Percentiles rank a stretch among this genome's conserved stretches.
Evolutionary conservation across 441 rosid species (phyloP).

Genomic region (Macaranga tanarius): DNA sequence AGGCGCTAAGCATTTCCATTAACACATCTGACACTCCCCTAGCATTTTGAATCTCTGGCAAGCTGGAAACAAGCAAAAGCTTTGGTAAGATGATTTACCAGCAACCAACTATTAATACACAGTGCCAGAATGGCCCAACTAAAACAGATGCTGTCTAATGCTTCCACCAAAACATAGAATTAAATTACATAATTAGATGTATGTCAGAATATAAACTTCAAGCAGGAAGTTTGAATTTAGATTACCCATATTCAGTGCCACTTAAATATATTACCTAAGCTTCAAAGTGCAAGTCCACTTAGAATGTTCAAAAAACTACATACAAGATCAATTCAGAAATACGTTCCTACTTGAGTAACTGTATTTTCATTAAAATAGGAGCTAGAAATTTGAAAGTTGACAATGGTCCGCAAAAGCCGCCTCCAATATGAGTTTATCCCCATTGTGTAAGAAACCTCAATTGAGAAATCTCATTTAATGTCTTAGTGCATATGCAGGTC

Average conservation of each 20-base stretch:
- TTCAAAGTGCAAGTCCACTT: neutral
- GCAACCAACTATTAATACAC: neutral
- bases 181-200: neutral
- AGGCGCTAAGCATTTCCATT: constrained; percentile 85
- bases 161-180: neutral
- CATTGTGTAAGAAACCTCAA: neutral
- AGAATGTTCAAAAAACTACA: neutral
- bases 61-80: constrained; percentile 41
- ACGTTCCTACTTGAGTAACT: neutral
- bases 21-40: constrained; percentile 71
- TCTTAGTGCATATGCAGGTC: no score
- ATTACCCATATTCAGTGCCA: neutral
- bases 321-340: neutral
- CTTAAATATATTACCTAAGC: neutral
- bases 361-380: constrained; percentile 6
- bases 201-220: neutral
- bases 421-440: neutral
- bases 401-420: neutral
- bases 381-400: no score
- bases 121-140: neutral
- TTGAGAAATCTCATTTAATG: no score
- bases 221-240: neutral
- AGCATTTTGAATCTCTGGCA: constrained; percentile 78
- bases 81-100: neutral
- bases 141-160: neutral